Evolutionary conservation across 1,284 basidiomycete species (phyloP).

Genomic region (Malassezia dermatis): DNA sequence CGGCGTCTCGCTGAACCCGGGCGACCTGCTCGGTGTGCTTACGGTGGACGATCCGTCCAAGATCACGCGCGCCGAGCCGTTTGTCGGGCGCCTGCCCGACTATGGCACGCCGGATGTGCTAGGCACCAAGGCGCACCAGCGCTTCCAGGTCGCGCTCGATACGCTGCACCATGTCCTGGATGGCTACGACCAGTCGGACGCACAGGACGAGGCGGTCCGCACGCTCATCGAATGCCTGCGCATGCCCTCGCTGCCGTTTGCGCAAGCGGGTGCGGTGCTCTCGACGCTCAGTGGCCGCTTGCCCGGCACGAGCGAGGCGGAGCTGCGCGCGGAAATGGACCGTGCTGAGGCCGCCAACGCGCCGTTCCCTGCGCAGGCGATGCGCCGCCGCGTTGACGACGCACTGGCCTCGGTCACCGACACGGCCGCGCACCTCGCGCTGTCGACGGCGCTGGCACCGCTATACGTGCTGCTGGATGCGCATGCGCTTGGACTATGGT

Average conservation of each 20-base stretch:
- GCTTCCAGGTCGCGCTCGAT: slow-evolving; percentile 64
- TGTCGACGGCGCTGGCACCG: slow-evolving; percentile 57
- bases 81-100: slow-evolving; percentile 68
- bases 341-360: slow-evolving; percentile 61
- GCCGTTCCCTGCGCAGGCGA: slow-evolving; percentile 69
- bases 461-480: slow-evolving; percentile 70
- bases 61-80: slow-evolving; percentile 96
- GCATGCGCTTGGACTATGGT: slow-evolving; percentile 64
- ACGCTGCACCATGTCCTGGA: slow-evolving; percentile 70
- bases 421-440: slow-evolving; percentile 10
- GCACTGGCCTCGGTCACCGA: slow-evolving; percentile 25
- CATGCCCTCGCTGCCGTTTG: slow-evolving; percentile 78
- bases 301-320: slow-evolving; percentile 65
- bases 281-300: slow-evolving; percentile 86
- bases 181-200: slow-evolving; percentile 44
- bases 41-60: slow-evolving; percentile 91
- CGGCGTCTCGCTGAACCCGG: slow-evolving; percentile 89
- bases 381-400: slow-evolving; percentile 64
- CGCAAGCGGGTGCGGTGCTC: slow-evolving; percentile 71
- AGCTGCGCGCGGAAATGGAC: slow-evolving; percentile 69
- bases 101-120: slow-evolving; percentile 65
- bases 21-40: slow-evolving; percentile 93
- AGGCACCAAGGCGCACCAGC: slow-evolving; percentile 85
- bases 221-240: slow-evolving; percentile 68
- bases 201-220: slow-evolving; percentile 65